A percentile compares a stretch with the other conserved stretches of the same genome.
phyloP scores from a whole-genome alignment of 2,329 filamentous ascomycete genomes.

The Ceratocystis ficicola region DNA sequence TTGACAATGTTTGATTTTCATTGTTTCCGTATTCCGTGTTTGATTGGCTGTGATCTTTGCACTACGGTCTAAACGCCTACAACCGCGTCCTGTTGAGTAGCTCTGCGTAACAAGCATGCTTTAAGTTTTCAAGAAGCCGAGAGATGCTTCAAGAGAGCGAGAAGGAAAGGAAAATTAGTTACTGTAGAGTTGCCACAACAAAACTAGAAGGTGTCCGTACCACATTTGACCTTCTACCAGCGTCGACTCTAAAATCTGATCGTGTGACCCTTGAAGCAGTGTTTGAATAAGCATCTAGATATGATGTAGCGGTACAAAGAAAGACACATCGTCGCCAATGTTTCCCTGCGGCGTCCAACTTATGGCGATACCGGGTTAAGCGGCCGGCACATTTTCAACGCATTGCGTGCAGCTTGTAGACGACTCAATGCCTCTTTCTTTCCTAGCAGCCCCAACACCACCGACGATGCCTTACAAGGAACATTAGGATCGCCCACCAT shows the following conservation, averaged over 20 bases:
- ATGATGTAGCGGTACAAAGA: background rate
- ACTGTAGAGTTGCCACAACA: background rate
- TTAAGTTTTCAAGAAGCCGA: too few relatives aligned
- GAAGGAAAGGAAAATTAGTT: too few relatives aligned
- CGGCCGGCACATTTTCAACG: background rate
- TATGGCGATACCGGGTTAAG: background rate
- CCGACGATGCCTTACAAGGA: conserved; percentile 21
- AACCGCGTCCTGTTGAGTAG: too few relatives aligned
- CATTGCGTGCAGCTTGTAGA: conserved; percentile 14
- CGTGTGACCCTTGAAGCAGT: background rate
- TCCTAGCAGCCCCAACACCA: conserved; percentile 30
- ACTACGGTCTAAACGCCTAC: too few relatives aligned
- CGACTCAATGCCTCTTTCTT: conserved; percentile 27
- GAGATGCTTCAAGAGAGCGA: too few relatives aligned
- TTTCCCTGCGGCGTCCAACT: background rate
- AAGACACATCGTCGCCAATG: background rate
- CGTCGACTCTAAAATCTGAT: background rate
- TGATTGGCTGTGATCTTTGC: background rate
- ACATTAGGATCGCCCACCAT: conserved; percentile 19
- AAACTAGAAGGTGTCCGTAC: too few relatives aligned
- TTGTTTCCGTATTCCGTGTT: background rate
- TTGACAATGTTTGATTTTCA: background rate
- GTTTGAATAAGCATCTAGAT: background rate
- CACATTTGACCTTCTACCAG: background rate
- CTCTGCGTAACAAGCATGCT: too few relatives aligned